phyloP scores from a whole-genome alignment of 495 filamentous ascomycete species.

The Aspergillus baeticus region DNA sequence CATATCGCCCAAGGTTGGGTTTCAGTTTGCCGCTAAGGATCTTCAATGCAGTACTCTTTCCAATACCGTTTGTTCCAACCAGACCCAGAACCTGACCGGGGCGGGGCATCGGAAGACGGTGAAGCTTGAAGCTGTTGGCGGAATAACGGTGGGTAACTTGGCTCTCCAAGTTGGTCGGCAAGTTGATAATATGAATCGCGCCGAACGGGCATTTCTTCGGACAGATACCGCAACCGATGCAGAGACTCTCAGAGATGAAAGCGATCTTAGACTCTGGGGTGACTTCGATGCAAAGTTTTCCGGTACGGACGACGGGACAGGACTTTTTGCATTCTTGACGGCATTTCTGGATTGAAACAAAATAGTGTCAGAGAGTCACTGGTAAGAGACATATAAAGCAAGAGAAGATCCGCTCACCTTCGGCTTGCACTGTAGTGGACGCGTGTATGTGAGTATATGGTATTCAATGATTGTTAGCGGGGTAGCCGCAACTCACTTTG shows the following conservation, averaged over 20 bases:
- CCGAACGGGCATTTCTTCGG: slow-evolving; percentile 99
- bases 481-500: slow-evolving; percentile 65
- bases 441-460: slow-evolving; percentile 16
- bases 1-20: slow-evolving; percentile 91
- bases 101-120: slow-evolving; percentile 90
- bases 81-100: slow-evolving; percentile 96
- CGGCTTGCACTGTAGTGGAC: slow-evolving; percentile 77
- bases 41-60: slow-evolving; percentile 97
- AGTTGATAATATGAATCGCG: slow-evolving; percentile 98
- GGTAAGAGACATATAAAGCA: background rate
- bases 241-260: slow-evolving; percentile 93
- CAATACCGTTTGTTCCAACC: slow-evolving; percentile 98
- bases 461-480: slow-evolving; percentile 24
- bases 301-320: slow-evolving; percentile 95
- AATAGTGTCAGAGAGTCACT: background rate
- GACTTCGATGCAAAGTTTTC: slow-evolving; percentile 97
- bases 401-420: slow-evolving; percentile 58
- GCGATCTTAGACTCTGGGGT: slow-evolving; percentile 86
- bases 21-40: slow-evolving; percentile 98
- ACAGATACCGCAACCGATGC: slow-evolving; percentile 99
- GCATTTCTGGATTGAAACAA: slow-evolving; percentile 63
- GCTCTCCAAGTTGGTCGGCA: slow-evolving; percentile 96
- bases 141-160: slow-evolving; percentile 98
- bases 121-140: slow-evolving; percentile 99
- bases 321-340: slow-evolving; percentile 99